A percentile compares a stretch with the other conserved stretches of the same genome.
phyloP scores from a whole-genome alignment of 345 rosid species.

The Brassica napus region DNA sequence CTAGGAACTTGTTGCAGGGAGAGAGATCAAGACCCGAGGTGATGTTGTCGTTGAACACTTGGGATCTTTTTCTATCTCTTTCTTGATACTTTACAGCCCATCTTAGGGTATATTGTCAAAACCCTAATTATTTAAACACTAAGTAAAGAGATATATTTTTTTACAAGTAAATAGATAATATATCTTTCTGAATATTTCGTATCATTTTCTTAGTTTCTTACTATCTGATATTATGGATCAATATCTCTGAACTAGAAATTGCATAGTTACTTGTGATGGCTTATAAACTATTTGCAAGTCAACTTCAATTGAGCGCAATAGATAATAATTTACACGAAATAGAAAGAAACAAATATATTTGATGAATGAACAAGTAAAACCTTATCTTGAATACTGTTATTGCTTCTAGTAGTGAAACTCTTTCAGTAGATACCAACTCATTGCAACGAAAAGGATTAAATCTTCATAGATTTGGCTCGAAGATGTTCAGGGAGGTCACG shows the following conservation, averaged over 20 bases:
- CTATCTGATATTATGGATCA: slow-evolving; percentile 9
- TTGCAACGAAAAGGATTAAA: background rate
- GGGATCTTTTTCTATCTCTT: slow-evolving; percentile 15
- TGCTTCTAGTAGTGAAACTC: slow-evolving; percentile 4
- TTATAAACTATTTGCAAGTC: background rate
- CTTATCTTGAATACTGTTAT: background rate
- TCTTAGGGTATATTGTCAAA: slow-evolving; percentile 38
- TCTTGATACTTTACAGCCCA: slow-evolving; percentile 33
- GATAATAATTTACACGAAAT: slow-evolving; percentile 18
- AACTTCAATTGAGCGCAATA: background rate
- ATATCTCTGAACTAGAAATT: background rate
- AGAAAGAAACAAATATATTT: background rate
- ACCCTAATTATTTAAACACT: slow-evolving; percentile 37
- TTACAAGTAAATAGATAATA: background rate
- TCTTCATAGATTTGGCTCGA: slow-evolving; percentile 2
- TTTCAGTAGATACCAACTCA: slow-evolving; percentile 16
- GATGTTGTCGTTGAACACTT: slow-evolving; percentile 50
- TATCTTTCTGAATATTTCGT: background rate
- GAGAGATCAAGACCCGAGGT: slow-evolving; percentile 60
- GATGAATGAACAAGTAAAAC: slow-evolving; percentile 20
- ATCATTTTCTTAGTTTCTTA: slow-evolving; percentile 8
- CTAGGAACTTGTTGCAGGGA: slow-evolving; percentile 73
- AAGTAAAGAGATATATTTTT: background rate
- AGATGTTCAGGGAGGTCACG: slow-evolving; percentile 12
- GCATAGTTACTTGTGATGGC: background rate